Evolutionary conservation across 2,329 filamentous ascomycete species (phyloP).

Genomic region (Diaporthe sp.): DNA sequence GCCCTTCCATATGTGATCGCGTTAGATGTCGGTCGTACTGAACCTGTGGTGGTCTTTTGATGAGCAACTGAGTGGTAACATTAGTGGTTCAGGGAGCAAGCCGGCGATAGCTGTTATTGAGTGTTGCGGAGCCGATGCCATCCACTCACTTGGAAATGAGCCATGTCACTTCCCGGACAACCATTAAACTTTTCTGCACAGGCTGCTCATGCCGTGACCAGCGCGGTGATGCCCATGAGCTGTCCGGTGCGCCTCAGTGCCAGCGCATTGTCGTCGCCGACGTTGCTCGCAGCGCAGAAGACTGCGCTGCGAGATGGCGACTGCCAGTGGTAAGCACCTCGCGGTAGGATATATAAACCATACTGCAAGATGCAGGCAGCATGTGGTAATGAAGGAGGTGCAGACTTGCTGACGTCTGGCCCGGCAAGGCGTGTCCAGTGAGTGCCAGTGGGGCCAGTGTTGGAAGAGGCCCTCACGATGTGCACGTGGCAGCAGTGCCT

Average conservation of each 20-base stretch:
- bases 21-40: neutral
- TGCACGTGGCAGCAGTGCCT: neutral
- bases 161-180: no score
- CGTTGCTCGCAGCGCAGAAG: neutral
- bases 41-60: neutral
- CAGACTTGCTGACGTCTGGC: neutral
- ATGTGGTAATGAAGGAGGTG: neutral
- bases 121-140: neutral
- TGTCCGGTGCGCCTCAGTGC: neutral
- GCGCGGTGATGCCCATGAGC: neutral
- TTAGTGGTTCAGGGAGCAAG: rapidly evolving
- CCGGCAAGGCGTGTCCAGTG: neutral
- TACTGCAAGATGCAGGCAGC: neutral
- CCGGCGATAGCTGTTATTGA: neutral
- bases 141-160: no score
- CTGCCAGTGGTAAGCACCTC: neutral
- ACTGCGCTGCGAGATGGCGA: neutral
- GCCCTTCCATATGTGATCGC: rapidly evolving
- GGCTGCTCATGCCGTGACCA: neutral
- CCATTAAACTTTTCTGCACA: neutral
- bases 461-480: neutral
- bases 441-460: neutral
- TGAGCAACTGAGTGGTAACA: neutral
- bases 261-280: neutral
- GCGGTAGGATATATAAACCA: neutral